Base-by-base conservation (phyloP, 177 flowering plant species). In the Vitis hybrid region DNA sequence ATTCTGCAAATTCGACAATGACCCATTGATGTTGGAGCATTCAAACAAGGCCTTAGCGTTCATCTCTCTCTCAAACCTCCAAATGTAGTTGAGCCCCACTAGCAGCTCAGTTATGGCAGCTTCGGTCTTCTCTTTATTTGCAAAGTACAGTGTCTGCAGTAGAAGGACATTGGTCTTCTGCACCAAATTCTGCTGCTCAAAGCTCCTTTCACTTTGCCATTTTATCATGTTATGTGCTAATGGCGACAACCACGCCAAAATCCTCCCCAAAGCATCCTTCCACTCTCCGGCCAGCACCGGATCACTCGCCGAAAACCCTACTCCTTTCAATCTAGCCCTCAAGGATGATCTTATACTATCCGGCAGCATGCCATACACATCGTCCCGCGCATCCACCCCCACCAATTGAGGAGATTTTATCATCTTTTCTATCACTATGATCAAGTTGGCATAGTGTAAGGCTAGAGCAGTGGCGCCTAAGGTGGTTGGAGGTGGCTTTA, bases 51-150 rank as follows among this genome's bases (percentile, higher is more conserved):
- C 89, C 81, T 85, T 91, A 49, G 96, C 93, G 65, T 87, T 91
- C 92, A 90, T 87, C 86, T 95, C 97, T 78, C 94, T 85, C 62
- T 90, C 98, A 62, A 86, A 93, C 74, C 99, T 90, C 93, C 99
- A 95, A 50, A 95, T 86, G 62, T 93, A 95, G 75, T 95, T 95
- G 72, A 95, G 66, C 5, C 99, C 99, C 68, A 93, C 99, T 4
- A 95, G 79, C 52, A 95, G 76, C 80, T 95, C 99, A 3, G 97
- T 85, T 19, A 95, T 91, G 76, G 97, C 99, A 5, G 97, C 99
- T 74, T 95, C 99, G 0, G 96, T 76, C 80, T 91, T 95, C 45
- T 77, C 84, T 80, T 82, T 89, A 72, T 91, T 86, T 0, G 99
- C 99, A 52, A 95, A 95, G 55, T 68, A 81, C 1, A 95, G 74